phyloP scores from a whole-genome alignment of 352 stramenopile species.

The Phytopythium mirpurense region DNA sequence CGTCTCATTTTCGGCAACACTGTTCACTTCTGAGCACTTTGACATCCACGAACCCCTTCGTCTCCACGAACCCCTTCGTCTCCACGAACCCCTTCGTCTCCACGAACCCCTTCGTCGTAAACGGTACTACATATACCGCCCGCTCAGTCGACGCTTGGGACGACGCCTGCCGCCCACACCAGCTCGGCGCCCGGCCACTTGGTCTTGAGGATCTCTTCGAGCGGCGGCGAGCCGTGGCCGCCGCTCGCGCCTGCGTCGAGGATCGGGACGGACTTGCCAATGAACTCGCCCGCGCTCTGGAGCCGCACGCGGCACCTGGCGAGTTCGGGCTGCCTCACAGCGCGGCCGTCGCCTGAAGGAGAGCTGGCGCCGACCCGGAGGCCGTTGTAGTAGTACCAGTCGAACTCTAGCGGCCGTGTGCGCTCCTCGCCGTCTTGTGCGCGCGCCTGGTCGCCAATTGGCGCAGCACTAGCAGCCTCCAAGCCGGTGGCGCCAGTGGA shows the following conservation, averaged over 20 bases:
- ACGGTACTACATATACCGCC: no score
- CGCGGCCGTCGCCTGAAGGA: neutral
- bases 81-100: neutral
- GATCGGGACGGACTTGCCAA: slow-evolving; percentile 65
- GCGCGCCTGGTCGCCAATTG: neutral
- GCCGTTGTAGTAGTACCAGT: slow-evolving; percentile 35
- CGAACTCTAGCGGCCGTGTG: slow-evolving; percentile 14
- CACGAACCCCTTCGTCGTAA: neutral
- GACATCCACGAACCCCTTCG: no score
- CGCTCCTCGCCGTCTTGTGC: neutral
- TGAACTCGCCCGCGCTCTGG: slow-evolving; percentile 34
- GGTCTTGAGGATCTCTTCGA: slow-evolving; percentile 80
- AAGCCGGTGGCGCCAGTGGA: neutral
- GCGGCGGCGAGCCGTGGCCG: slow-evolving; percentile 36
- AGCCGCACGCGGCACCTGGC: slow-evolving; percentile 37
- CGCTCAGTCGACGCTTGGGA: slow-evolving; percentile 46
- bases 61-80: neutral
- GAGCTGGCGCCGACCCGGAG: slow-evolving; percentile 7
- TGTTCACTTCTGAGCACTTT: no score
- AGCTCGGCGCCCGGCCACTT: slow-evolving; percentile 56
- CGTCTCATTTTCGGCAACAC: no score
- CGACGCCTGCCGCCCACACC: slow-evolving; percentile 34
- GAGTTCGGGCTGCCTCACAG: slow-evolving; percentile 26
- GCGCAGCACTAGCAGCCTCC: neutral
- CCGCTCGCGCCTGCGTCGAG: slow-evolving; percentile 28